Evolutionary conservation across 2,329 filamentous ascomycete species (phyloP).

Genomic region (Colletotrichum aenigma): DNA sequence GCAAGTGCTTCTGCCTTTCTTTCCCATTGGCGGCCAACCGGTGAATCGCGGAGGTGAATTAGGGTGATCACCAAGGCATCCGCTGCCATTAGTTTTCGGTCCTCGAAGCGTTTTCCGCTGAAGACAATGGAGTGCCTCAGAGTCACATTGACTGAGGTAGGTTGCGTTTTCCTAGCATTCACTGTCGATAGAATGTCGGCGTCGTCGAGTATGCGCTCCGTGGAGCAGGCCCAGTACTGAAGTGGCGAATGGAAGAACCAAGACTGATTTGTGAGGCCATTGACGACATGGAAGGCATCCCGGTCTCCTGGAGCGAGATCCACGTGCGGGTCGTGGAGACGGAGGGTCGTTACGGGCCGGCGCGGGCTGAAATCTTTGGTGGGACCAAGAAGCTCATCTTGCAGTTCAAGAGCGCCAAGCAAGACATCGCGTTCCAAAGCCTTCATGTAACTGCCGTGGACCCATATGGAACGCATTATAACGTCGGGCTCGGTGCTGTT

Average conservation of each 20-base stretch:
- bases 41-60: constrained; percentile 70
- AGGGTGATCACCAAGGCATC: constrained; percentile 82
- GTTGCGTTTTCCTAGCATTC: constrained; percentile 65
- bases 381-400: constrained; percentile 70
- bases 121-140: constrained; percentile 81
- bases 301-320: constrained; percentile 50
- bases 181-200: constrained; percentile 70
- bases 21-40: constrained; percentile 70
- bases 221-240: constrained; percentile 79
- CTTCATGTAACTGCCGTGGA: constrained; percentile 81
- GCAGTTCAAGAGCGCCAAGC: constrained; percentile 69
- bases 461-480: constrained; percentile 83
- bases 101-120: constrained; percentile 78
- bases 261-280: constrained; percentile 64
- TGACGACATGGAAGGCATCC: constrained; percentile 62
- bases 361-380: constrained; percentile 60
- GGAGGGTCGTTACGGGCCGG: constrained; percentile 24
- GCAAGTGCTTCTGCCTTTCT: constrained; percentile 59
- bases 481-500: constrained; percentile 65
- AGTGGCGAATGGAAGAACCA: constrained; percentile 86
- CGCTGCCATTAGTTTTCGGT: constrained; percentile 69
- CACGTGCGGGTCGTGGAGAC: constrained; percentile 28
- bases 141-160: constrained; percentile 74
- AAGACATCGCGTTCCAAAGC: constrained; percentile 71
- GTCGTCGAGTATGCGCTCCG: constrained; percentile 62